A percentile compares a stretch with the other conserved stretches of the same genome.
phyloP scores from a whole-genome alignment of 257 asterid genomes.

The Solanum arcanum region DNA sequence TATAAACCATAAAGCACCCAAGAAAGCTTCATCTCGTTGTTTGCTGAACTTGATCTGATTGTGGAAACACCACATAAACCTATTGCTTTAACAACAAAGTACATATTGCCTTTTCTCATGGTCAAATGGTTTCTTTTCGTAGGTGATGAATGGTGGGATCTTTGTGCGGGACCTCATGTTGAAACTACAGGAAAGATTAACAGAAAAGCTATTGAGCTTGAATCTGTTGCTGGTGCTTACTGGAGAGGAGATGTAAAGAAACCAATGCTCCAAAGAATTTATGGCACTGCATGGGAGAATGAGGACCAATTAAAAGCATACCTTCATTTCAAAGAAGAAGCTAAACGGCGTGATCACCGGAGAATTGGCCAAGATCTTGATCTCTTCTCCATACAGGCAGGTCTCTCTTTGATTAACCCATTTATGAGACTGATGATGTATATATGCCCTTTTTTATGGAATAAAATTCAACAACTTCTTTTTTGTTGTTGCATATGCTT shows the following conservation, averaged over 20 bases:
- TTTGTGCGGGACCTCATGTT: conserved; percentile 99
- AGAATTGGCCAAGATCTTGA: conserved; percentile 96
- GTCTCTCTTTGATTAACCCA: not conserved
- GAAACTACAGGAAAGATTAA: conserved; percentile 87
- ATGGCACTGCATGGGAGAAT: conserved; percentile 98
- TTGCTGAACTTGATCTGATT: not conserved
- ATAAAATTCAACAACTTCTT: not conserved
- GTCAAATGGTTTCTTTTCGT: not conserved
- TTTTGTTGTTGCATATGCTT: not conserved
- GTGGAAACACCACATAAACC: not conserved
- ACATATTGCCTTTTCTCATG: not conserved
- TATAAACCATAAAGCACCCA: not conserved
- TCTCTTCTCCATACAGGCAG: conserved; percentile 90
- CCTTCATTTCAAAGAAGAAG: conserved; percentile 88
- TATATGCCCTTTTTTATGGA: not conserved
- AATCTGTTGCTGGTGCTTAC: conserved; percentile 99
- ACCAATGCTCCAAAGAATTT: conserved; percentile 93
- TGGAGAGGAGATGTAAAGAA: conserved; percentile 90
- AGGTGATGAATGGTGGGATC: conserved; percentile 99
- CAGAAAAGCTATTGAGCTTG: conserved; percentile 82
- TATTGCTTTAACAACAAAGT: not conserved
- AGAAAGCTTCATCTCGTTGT: not conserved
- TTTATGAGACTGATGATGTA: not conserved
- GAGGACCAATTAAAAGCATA: conserved; percentile 87
- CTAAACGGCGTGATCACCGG: conserved; percentile 94